Conservation (phyloP, 2,329 filamentous ascomycete genomes). For the Penicillium rolfsii region DNA sequence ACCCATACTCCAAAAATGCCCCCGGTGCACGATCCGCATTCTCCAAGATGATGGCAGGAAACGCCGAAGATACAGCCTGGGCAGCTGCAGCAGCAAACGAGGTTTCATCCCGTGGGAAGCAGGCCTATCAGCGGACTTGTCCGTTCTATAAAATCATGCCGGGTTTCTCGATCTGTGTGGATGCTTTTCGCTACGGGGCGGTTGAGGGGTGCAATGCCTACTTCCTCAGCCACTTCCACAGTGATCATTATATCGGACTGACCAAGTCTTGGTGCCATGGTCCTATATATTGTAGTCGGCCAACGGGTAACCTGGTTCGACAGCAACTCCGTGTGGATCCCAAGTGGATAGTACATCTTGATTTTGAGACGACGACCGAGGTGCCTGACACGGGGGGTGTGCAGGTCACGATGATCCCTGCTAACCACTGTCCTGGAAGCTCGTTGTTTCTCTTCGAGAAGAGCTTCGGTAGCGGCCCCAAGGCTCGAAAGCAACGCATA, state of each 20-base stretch:
- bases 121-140: slow-evolving; percentile 85
- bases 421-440: slow-evolving; percentile 95
- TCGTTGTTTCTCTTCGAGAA: slow-evolving; percentile 94
- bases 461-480: slow-evolving; percentile 62
- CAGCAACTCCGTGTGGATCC: slow-evolving; percentile 84
- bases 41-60: slow-evolving; percentile 86
- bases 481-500: slow-evolving; percentile 71
- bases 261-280: slow-evolving; percentile 88
- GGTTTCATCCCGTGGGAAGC: slow-evolving; percentile 76
- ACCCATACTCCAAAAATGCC: slow-evolving; percentile 66
- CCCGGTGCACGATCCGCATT: slow-evolving; percentile 70
- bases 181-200: slow-evolving; percentile 93
- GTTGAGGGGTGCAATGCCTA: slow-evolving; percentile 92
- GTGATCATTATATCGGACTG: slow-evolving; percentile 92
- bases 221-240: slow-evolving; percentile 97
- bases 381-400: slow-evolving; percentile 82
- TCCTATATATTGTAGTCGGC: slow-evolving; percentile 92
- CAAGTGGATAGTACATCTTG: slow-evolving; percentile 80
- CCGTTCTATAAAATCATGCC: slow-evolving; percentile 99
- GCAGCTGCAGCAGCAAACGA: slow-evolving; percentile 80
- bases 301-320: slow-evolving; percentile 86
- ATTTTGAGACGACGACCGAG: slow-evolving; percentile 79
- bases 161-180: slow-evolving; percentile 88
- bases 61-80: slow-evolving; percentile 91
- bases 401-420: slow-evolving; percentile 89